phyloP scores from a whole-genome alignment of 2,329 filamentous ascomycete species.

The Aspergillus proliferans region DNA sequence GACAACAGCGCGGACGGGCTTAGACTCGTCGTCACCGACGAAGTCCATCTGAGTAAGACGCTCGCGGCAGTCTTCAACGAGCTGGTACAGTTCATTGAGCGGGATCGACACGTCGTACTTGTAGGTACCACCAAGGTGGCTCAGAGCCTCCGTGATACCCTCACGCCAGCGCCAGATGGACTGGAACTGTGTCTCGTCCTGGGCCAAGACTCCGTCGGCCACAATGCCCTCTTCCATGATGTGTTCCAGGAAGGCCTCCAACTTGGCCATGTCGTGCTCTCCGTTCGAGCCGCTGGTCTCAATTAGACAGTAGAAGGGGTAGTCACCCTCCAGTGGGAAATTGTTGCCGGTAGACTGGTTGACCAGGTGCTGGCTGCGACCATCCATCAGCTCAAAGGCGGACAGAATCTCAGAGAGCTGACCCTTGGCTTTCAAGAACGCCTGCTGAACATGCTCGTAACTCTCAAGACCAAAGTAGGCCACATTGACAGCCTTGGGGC shows the following conservation, averaged over 20 bases:
- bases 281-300: conserved; percentile 93
- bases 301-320: conserved; percentile 93
- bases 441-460: conserved; percentile 79
- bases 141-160: conserved; percentile 80
- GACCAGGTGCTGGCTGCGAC: conserved; percentile 71
- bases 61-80: conserved; percentile 78
- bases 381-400: conserved; percentile 96
- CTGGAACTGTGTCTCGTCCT: conserved; percentile 84
- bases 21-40: conserved; percentile 66
- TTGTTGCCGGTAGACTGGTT: conserved; percentile 67
- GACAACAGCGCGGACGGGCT: conserved; percentile 81
- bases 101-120: conserved; percentile 98
- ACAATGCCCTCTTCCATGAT: conserved; percentile 87
- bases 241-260: conserved; percentile 82
- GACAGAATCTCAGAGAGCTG: conserved; percentile 93
- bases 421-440: conserved; percentile 81
- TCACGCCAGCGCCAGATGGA: conserved; percentile 89
- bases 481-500: conserved; percentile 83
- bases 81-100: conserved; percentile 73
- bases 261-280: conserved; percentile 88
- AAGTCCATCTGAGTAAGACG: conserved; percentile 69
- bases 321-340: conserved; percentile 70
- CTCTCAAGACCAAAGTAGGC: conserved; percentile 88
- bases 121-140: conserved; percentile 91
- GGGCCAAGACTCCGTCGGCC: conserved; percentile 80